Evolutionary conservation across 1,284 basidiomycete species (phyloP), one percentile per base, ranked within the genome.

Genomic region (Mycena citricolor): DNA sequence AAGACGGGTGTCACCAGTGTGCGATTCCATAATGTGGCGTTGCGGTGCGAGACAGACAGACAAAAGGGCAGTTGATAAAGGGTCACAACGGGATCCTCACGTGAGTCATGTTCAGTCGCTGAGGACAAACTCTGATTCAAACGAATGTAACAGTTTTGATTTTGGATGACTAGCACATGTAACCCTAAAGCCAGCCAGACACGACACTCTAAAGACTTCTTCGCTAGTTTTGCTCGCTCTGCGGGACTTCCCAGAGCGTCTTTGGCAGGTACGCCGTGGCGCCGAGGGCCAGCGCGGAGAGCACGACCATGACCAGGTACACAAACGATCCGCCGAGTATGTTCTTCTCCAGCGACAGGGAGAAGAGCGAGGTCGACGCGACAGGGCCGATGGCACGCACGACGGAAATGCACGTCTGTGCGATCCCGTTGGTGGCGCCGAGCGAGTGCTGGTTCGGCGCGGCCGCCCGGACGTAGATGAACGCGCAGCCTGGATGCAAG

Each of bases 311-410:
- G 19, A 65, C 23, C 24, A 57, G 46, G 36, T 69, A 71, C 6
- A 69, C 57, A 7, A 60, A 45, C 32, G 63, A 64, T 7, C 69
- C 69, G 4, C 63, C 61, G 8, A 70, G 40, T 1, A 65, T 0
- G 30, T 63, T 58, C 38, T 57, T 39, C 39, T 69, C 32, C 26
- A 63, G 57, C 7, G 67, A 67, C 14, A 61, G 11, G 5, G 69
- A 65, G 22, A 70, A 72, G 13, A 67, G 46, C 0, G 68, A 67
- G 0, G 64, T 65, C 3, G 59, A 52, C 14, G 55, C 30, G 3
- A 57, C 61, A 0, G 77, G 77, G 4, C 73, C 76, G 23, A 78
- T 58, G 42, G 76, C 76, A 24, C 76, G 67, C 8, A 71, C 63
- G 24, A 70, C 63, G 8, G 73, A 73, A 2, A 70, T 67, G 5